Evolutionary conservation across 1,284 basidiomycete species (phyloP).

Genomic region (Cryptococcus sp.): DNA sequence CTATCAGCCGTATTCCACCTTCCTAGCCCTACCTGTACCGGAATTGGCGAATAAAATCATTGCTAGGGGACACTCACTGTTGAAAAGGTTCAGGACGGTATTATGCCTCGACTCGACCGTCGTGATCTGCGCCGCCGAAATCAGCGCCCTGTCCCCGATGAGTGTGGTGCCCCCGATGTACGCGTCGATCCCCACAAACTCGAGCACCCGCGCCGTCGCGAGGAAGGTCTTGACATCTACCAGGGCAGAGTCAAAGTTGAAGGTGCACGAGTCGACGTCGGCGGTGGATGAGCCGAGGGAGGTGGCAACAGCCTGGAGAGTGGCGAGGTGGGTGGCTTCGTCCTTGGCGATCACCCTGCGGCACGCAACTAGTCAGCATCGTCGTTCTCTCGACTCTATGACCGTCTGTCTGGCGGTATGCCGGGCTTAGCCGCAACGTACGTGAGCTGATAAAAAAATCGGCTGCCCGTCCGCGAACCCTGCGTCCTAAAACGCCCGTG

Average conservation of each 20-base stretch:
- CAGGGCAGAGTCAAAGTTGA: conserved; percentile 65
- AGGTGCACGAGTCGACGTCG: conserved; percentile 59
- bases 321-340: conserved; percentile 58
- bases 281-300: conserved; percentile 57
- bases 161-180: conserved; percentile 68
- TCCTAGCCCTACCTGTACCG: too few relatives aligned
- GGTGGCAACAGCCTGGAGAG: conserved; percentile 50
- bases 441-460: conserved; percentile 61
- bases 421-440: too few relatives aligned
- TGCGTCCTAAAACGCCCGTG: conserved; percentile 61
- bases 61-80: conserved; percentile 47
- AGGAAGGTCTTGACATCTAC: conserved; percentile 66
- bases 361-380: background rate
- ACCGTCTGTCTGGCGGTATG: background rate
- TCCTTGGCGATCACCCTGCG: conserved; percentile 60
- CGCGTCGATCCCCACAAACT: conserved; percentile 68
- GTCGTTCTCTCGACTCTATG: background rate
- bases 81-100: conserved; percentile 67
- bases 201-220: conserved; percentile 66
- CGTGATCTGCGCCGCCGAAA: conserved; percentile 66
- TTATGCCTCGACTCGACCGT: conserved; percentile 67
- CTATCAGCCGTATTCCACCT: background rate
- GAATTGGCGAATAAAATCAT: too few relatives aligned
- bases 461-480: conserved; percentile 62
- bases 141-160: conserved; percentile 61